Evolutionary conservation across 495 filamentous ascomycete genomes (phyloP).

Genomic region (Hyphodiscus hymeniophilus): DNA sequence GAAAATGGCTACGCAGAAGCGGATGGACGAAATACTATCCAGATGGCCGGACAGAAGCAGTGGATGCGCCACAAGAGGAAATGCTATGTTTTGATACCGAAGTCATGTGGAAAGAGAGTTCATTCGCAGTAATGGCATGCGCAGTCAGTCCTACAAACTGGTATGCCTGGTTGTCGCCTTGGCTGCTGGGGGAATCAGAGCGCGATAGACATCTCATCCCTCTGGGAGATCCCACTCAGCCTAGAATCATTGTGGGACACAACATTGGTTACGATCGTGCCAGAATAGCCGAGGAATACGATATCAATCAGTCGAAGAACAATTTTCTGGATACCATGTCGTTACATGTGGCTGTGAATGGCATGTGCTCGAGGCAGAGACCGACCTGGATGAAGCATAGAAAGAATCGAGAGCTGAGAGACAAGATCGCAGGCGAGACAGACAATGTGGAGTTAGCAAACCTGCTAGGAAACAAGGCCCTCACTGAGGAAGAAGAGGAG

Average conservation of each 20-base stretch:
- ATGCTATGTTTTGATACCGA: slow-evolving; percentile 93
- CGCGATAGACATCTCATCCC: slow-evolving; percentile 75
- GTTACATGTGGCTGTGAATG: slow-evolving; percentile 93
- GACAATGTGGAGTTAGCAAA: slow-evolving; percentile 61
- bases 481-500: slow-evolving; percentile 81
- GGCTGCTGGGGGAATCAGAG: slow-evolving; percentile 80
- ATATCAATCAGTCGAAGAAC: slow-evolving; percentile 69
- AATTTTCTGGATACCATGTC: slow-evolving; percentile 98
- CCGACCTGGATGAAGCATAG: slow-evolving; percentile 95
- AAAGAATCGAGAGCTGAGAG: slow-evolving; percentile 77
- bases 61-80: slow-evolving; percentile 68
- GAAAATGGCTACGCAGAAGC: slow-evolving; percentile 67
- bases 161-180: slow-evolving; percentile 97
- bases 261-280: slow-evolving; percentile 96
- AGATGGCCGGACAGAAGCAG: slow-evolving; percentile 61
- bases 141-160: slow-evolving; percentile 79
- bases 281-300: slow-evolving; percentile 83
- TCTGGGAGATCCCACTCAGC: slow-evolving; percentile 60
- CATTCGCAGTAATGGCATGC: slow-evolving; percentile 93
- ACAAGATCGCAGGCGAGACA: slow-evolving; percentile 66
- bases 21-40: slow-evolving; percentile 90
- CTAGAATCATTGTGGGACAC: slow-evolving; percentile 81
- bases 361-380: slow-evolving; percentile 95
- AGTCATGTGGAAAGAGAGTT: slow-evolving; percentile 88
- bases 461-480: slow-evolving; percentile 56